Evolutionary conservation across 805 yeast genomes (phyloP), one percentile per base, ranked within the genome.

Genomic region (Cyberlindnera euphorbiiphila): DNA sequence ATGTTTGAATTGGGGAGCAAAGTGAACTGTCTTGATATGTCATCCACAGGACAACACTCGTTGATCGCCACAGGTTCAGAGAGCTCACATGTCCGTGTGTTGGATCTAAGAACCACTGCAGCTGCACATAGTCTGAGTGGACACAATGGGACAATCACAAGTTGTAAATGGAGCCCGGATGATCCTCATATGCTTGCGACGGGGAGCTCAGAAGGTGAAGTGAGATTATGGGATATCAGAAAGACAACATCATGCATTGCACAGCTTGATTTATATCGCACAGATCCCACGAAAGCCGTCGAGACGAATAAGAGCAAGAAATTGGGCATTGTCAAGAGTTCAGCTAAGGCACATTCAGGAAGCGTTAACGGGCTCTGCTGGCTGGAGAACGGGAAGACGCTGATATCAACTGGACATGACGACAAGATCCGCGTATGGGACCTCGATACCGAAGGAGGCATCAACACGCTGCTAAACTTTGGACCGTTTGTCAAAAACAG

Each of bases 201-300:
- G 4, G 96, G 95, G 1, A 88, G 91, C 15, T 71, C 76, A 13
- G 86, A 82, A 49, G 96, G 97, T 0, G 80, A 80, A 31, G 79
- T 84, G 8, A 71, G 84, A 36, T 55, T 89, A 0, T 89, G 97
- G 97, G 98, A 89, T 56, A 72, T 87, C 9, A 62, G 98, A 32
- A 63, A 83, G 32, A 74, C 85, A 17, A 66, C 69, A 13, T 72
- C 82, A 24, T 81, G 86, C 50, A 58, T 85, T 17, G 69, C 78
- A 29, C 68, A 78, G 12, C 59, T 86, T 41, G 89, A 86, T 53
- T 65, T 76, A 65, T 59, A 68, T 27, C 61, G 70, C 13, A 70
- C 78, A 1, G 65, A 61, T 31, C 53, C 44, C 21, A 47, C 43
- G n/a, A 38, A 36, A 8, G 41, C 41, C 6, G 45, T 50, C 33